Base-by-base conservation (phyloP, 2,329 filamentous ascomycete genomes). In the Epichloe coenophiala region DNA sequence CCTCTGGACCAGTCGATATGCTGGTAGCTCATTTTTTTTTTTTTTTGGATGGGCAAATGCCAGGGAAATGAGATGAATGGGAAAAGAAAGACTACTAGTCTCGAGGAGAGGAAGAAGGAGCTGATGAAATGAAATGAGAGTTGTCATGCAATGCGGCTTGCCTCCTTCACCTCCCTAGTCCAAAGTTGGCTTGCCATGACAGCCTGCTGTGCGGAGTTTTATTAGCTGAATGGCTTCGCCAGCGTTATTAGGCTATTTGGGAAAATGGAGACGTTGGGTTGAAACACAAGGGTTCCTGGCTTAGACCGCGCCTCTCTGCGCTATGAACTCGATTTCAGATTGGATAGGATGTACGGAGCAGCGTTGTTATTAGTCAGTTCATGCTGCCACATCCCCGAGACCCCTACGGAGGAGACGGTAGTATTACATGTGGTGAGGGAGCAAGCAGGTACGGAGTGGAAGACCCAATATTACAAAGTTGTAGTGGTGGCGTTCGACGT, bases 11-110 rank as follows among this genome's bases (percentile, higher is more conserved):
- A 51, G 44, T 54, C 50, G 27, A 19, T 33, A 9, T 31, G 36
- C 41, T 50, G 52, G 35, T 48, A 43, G 52, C 36, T 48, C 52
- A 52, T 54, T 9, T 33, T 52, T 48, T 31, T 48, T 38, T 46
- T 27, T 13, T 15, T 15, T 46, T 45, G 5, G 13, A 46, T 12
- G 31, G 44, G 17, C 36, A 23, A 9, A 21, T 46, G n/a, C 15
- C 5, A n/a, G 35, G 50, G 40, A 48, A 51, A 21, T 39, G 11
- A 35, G 19, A 11, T 45, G n/a, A 42, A 12, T 13, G n/a, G 9
- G 15, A 9, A 17, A 12, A 31, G 1, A 33, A 45, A 38, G 17
- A 21, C 38, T 13, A 8, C 38, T 35, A 46, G 38, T 19, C n/a
- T 44, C 31, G 15, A 40, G 11, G 5, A 4, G 23, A 35, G 21